Evolutionary conservation across 345 rosid species (phyloP).

Genomic region (Fremontodendron californicum): DNA sequence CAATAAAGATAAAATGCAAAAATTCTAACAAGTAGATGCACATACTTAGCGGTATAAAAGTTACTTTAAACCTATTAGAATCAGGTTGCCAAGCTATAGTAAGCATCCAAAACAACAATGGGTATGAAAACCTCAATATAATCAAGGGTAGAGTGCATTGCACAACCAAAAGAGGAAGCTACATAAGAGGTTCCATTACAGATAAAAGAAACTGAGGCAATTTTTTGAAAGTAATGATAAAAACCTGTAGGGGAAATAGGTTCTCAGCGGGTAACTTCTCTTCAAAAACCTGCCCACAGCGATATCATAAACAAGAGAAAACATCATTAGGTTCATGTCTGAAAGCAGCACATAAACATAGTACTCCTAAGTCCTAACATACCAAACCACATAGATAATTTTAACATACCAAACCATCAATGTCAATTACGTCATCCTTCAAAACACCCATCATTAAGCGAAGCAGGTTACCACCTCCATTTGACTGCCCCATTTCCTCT

Average conservation of each 20-base stretch:
- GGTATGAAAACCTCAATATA: background rate
- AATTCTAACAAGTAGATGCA: background rate
- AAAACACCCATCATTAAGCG: conserved; percentile 83
- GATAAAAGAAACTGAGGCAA: conserved; percentile 5
- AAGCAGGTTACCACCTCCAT: conserved; percentile 80
- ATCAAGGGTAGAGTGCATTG: background rate
- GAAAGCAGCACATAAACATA: background rate
- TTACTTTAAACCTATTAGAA: background rate
- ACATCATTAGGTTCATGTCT: background rate
- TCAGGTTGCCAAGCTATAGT: background rate
- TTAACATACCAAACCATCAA: conserved; percentile 90
- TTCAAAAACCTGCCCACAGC: conserved; percentile 63
- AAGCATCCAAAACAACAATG: background rate
- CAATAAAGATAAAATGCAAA: background rate
- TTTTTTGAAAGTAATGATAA: background rate
- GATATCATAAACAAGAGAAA: conserved; percentile 14
- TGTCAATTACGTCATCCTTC: conserved; percentile 90
- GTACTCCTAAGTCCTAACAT: conserved; percentile 31
- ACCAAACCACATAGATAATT: conserved; percentile 58
- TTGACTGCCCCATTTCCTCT: conserved; percentile 67
- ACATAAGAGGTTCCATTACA: background rate
- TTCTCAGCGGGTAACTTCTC: conserved; percentile 82
- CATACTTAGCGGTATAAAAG: background rate
- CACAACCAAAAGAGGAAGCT: background rate
- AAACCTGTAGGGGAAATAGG: conserved; percentile 90